Evolutionary conservation across 768 basidiomycete genomes (phyloP).

Genomic region (Pulveroboletus sp.): DNA sequence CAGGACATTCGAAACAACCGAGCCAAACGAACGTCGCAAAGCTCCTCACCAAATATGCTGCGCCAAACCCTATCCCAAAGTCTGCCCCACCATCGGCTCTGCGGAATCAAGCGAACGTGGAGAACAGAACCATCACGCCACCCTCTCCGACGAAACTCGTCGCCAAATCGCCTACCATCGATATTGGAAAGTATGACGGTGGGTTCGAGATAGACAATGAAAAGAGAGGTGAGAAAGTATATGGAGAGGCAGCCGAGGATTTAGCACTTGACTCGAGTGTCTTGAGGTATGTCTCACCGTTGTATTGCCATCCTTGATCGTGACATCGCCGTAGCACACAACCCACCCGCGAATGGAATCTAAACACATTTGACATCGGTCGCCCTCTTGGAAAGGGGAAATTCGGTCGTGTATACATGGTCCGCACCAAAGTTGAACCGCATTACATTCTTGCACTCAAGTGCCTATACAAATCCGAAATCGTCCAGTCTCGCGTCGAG

Average conservation of each 20-base stretch:
- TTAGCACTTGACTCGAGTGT: constrained; percentile 83
- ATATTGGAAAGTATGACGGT: constrained; percentile 93
- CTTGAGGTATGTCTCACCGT: constrained; percentile 45
- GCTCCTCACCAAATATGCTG: constrained; percentile 68
- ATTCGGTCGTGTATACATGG: constrained; percentile 98
- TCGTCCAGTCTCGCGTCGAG: constrained; percentile 86
- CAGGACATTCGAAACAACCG: constrained; percentile 46
- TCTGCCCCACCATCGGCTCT: constrained; percentile 37
- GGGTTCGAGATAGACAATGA: constrained; percentile 89
- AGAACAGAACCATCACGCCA: constrained; percentile 26
- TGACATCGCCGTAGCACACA: constrained; percentile 40
- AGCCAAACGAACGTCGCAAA: constrained; percentile 63
- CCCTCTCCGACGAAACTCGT: constrained; percentile 17
- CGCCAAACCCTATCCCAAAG: constrained; percentile 46
- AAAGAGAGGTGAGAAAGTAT: constrained; percentile 67
- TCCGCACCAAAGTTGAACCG: constrained; percentile 83
- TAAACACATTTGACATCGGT: constrained; percentile 89
- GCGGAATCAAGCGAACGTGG: constrained; percentile 34
- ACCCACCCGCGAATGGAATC: constrained; percentile 80
- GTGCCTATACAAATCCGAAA: constrained; percentile 94
- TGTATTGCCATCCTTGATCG: neutral
- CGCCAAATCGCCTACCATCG: constrained; percentile 36
- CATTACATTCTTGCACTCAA: constrained; percentile 96
- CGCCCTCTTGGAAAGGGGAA: constrained; percentile 98
- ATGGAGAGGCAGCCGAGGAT: constrained; percentile 73